Base-by-base conservation (phyloP, 495 filamentous ascomycete species). In the Rhizodiscina lignyota region DNA sequence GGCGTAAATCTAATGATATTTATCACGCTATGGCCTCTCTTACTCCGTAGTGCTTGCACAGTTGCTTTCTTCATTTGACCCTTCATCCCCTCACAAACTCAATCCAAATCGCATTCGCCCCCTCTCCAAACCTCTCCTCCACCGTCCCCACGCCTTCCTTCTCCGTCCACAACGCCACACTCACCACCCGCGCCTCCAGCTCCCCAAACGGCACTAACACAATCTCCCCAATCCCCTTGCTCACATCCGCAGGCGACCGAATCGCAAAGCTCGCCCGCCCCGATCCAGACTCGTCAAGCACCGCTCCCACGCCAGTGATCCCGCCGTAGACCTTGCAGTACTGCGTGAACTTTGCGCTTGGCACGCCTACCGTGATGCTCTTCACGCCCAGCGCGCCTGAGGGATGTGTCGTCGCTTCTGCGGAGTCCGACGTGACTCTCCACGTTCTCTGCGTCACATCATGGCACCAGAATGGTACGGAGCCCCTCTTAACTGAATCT, bases 381-480 rank as follows among this genome's bases (percentile, higher is more conserved):
- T 48, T 54, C 21, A 74, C 57, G 0, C 67, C 64, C n/a, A 60
- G 40, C 3, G 49, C 63, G 1, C 58, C 60, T 19, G 48, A 58
- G 0, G 63, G 54, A 27, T 27, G 24, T 1, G 51, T 52, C 15
- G 43, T 51, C 16, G 48, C 48, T 13, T 32, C 40, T n/a, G n/a
- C n/a, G n/a, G n/a, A n/a, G 4, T 37, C 35, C 5, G 50, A 39
- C 11, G 13, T 8, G 4, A 68, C 68, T 17, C 68, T 37, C 11
- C 60, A 32, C 3, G 44, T 34, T 11, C 70, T 42, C 13, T 51
- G 42, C 36, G 68, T 72, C 4, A 66, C 48, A 42, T 75, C 70
- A 21, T 69, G 49, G 39, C 68, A 71, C 58, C 65, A 74, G 38
- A 74, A 74, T 8, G 70, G 70, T 5, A 66, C 46, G 35, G 49